These are phyloP conservation scores for Ceratobasidium sp. DNA, from an alignment of 1,284 basidiomycete species.

Conservation along the genomic window DNA sequence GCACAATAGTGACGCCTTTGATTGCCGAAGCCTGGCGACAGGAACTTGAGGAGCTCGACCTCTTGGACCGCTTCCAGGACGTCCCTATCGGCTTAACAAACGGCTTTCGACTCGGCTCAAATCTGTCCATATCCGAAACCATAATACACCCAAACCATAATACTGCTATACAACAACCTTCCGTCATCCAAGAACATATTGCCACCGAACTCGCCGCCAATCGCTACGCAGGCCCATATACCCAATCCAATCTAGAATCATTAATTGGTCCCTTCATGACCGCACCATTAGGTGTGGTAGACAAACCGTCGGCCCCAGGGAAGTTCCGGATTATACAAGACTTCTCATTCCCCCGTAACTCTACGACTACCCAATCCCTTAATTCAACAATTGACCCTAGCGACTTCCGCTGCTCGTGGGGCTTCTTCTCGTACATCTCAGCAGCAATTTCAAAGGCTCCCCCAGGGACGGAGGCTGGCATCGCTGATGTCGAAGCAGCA, in stretches of 20 bases:
- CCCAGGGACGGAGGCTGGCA: slow-evolving; percentile 57
- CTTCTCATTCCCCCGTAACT: slow-evolving; percentile 57
- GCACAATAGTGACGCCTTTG: slow-evolving; percentile 20
- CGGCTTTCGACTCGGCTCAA: no score
- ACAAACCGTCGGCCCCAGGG: slow-evolving; percentile 54
- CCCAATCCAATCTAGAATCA: background rate
- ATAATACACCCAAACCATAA: slow-evolving; percentile 54
- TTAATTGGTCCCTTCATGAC: slow-evolving; percentile 36
- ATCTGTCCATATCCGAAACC: slow-evolving; percentile 58
- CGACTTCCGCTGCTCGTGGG: slow-evolving; percentile 60
- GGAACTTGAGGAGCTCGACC: background rate
- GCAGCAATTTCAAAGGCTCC: slow-evolving; percentile 55
- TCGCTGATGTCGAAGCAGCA: slow-evolving; percentile 56
- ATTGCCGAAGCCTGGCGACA: slow-evolving; percentile 24
- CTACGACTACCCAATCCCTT: slow-evolving; percentile 53
- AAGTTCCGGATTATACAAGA: slow-evolving; percentile 60
- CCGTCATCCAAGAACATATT: background rate
- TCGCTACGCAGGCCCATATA: slow-evolving; percentile 36
- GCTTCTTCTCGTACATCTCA: slow-evolving; percentile 56
- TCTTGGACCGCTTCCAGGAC: slow-evolving; percentile 3
- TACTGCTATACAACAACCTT: slow-evolving; percentile 3
- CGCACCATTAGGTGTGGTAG: slow-evolving; percentile 32
- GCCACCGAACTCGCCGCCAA: slow-evolving; percentile 2
- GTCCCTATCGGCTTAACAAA: slow-evolving; percentile 53
- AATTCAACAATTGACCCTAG: slow-evolving; percentile 57